Conservation (phyloP, 495 filamentous ascomycete species). For the Sporormia fimetaria region DNA sequence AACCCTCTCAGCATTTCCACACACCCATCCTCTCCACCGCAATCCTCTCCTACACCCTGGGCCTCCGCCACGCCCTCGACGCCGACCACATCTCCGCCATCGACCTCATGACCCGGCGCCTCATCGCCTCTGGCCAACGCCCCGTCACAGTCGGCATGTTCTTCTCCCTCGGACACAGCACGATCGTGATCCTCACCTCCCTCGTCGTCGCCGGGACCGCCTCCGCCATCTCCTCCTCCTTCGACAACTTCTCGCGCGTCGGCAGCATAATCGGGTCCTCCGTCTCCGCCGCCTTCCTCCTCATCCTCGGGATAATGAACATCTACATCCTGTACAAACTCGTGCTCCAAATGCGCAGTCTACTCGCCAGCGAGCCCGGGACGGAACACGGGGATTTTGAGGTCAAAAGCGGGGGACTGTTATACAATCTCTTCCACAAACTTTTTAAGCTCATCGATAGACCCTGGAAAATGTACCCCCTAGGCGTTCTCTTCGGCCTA, state of each 20-base stretch:
- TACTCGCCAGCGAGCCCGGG: constrained; percentile 38
- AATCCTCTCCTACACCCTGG: constrained; percentile 76
- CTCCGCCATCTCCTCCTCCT: constrained; percentile 64
- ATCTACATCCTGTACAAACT: constrained; percentile 72
- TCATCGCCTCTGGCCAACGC: constrained; percentile 75
- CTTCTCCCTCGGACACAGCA: constrained; percentile 85
- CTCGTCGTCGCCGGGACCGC: constrained; percentile 84
- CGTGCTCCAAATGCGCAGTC: constrained; percentile 50
- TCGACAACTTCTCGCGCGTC: constrained; percentile 68
- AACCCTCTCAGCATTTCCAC: constrained; percentile 7
- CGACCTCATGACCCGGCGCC: constrained; percentile 83
- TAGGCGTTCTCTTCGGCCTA: constrained; percentile 82
- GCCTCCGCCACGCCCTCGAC: constrained; percentile 86
- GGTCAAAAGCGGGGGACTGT: constrained; percentile 64
- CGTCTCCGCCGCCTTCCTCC: constrained; percentile 69
- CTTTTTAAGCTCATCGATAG: constrained; percentile 75
- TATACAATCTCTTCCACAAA: constrained; percentile 58
- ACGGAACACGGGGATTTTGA: constrained; percentile 49
- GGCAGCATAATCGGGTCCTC: constrained; percentile 79
- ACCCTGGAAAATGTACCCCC: constrained; percentile 95
- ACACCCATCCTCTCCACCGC: constrained; percentile 64
- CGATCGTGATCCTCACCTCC: constrained; percentile 80
- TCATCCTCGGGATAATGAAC: constrained; percentile 75
- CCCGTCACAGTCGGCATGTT: constrained; percentile 94
- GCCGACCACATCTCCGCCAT: constrained; percentile 96